Percentiles rank a stretch among this genome's conserved stretches.
Evolutionary conservation across 352 stramenopile genomes (phyloP).

Genomic region (Phytopythium boreale): DNA sequence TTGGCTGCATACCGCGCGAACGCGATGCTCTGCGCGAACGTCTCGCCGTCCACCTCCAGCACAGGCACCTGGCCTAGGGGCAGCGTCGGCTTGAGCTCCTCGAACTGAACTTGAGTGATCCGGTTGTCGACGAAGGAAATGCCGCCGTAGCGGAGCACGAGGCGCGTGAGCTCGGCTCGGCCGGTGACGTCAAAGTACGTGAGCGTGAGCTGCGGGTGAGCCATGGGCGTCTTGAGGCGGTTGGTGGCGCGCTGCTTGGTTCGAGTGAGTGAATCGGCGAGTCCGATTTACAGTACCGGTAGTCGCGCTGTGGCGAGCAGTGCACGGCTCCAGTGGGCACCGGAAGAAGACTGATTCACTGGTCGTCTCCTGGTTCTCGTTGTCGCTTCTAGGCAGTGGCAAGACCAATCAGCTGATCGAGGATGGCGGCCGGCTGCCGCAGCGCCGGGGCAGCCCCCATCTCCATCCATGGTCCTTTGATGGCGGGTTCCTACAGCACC

Average conservation of each 20-base stretch:
- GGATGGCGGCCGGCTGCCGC: background rate
- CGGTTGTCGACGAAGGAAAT: slow-evolving; percentile 36
- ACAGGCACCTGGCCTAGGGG: slow-evolving; percentile 39
- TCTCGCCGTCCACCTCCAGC: slow-evolving; percentile 28
- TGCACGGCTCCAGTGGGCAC: no score
- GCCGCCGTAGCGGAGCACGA: slow-evolving; percentile 35
- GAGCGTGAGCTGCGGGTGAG: slow-evolving; percentile 35
- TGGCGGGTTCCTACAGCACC: no score
- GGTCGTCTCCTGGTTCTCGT: background rate
- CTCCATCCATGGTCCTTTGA: background rate
- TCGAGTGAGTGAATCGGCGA: background rate
- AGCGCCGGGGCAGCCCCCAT: background rate
- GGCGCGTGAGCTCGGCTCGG: slow-evolving; percentile 43
- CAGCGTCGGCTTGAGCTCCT: slow-evolving; percentile 29
- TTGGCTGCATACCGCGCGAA: slow-evolving; percentile 42
- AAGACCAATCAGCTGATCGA: background rate
- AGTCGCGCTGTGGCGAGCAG: no score
- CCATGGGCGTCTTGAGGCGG: slow-evolving; percentile 8
- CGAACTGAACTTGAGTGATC: slow-evolving; percentile 22
- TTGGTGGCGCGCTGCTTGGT: no score
- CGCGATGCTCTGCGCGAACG: slow-evolving; percentile 34
- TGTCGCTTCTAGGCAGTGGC: background rate
- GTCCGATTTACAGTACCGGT: no score
- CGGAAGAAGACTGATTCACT: no score
- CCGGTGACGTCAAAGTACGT: slow-evolving; percentile 57